phyloP scores from a whole-genome alignment of 2,329 filamentous ascomycete species.

The Verruconis gallopava region DNA sequence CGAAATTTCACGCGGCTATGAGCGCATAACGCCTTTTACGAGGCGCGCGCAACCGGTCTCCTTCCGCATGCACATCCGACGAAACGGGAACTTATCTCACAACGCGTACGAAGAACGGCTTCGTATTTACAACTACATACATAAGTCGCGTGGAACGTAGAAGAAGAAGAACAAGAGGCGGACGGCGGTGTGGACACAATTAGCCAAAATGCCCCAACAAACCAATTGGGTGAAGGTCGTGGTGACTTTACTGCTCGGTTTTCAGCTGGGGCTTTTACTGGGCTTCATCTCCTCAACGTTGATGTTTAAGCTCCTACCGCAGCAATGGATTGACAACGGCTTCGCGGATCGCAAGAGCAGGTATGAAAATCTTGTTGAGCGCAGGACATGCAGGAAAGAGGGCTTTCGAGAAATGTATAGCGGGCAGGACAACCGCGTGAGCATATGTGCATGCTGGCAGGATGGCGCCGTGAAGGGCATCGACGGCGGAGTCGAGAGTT shows the following conservation, averaged over 20 bases:
- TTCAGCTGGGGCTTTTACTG: constrained; percentile 7
- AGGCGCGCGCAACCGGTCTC: no score
- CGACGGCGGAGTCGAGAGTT: constrained; percentile 1
- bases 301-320: constrained; percentile 6
- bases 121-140: no score
- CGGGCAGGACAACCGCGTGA: neutral
- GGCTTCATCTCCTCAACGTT: constrained; percentile 8
- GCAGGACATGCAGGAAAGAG: constrained; percentile 2
- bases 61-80: no score
- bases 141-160: no score
- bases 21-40: no score
- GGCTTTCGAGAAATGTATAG: constrained; percentile 3
- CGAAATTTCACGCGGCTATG: no score
- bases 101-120: no score
- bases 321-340: constrained; percentile 8
- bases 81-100: no score
- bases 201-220: constrained; percentile 6
- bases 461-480: neutral
- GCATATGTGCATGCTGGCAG: constrained; percentile 8
- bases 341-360: constrained; percentile 4
- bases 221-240: constrained; percentile 7
- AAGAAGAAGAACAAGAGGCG: no score
- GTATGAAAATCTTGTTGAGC: neutral
- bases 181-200: no score
- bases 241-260: constrained; percentile 7